Percentiles rank a stretch among this genome's conserved stretches.
Conservation (phyloP, 768 basidiomycete genomes). For the Imleria badia region DNA sequence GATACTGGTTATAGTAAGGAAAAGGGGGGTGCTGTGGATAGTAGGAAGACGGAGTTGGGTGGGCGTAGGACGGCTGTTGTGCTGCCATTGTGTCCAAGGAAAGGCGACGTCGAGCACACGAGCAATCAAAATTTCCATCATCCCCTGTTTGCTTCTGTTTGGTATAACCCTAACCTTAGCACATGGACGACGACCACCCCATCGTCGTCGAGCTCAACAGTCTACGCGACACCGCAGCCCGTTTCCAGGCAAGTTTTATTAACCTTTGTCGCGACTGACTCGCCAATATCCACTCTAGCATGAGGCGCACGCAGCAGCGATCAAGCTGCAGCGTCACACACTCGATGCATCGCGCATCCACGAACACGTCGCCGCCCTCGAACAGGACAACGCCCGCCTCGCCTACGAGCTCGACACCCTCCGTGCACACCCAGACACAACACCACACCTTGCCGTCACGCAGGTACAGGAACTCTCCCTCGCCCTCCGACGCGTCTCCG, state of each 20-base stretch:
- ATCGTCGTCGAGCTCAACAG: constrained; percentile 48
- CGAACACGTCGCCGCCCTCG: constrained; percentile 35
- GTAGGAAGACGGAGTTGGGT: constrained; percentile 30
- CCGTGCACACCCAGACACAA: constrained; percentile 50
- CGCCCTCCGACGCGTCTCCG: constrained; percentile 63
- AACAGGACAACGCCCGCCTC: constrained; percentile 59
- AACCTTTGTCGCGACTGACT: background rate
- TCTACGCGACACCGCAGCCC: constrained; percentile 44
- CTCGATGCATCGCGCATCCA: constrained; percentile 43
- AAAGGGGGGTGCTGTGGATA: constrained; percentile 32
- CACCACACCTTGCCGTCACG: constrained; percentile 36
- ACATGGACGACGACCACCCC: constrained; percentile 33
- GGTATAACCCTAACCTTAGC: constrained; percentile 24
- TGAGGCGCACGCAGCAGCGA: constrained; percentile 63
- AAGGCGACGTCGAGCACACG: constrained; percentile 3
- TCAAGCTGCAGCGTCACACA: constrained; percentile 65
- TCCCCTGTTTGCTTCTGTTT: constrained; percentile 20
- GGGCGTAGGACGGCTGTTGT: constrained; percentile 25
- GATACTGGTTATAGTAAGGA: constrained; percentile 40
- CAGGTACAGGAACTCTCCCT: constrained; percentile 60
- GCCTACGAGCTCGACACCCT: constrained; percentile 55
- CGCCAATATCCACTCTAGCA: constrained; percentile 41
- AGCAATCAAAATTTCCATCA: constrained; percentile 10
- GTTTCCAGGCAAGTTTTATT: constrained; percentile 44
- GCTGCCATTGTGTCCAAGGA: constrained; percentile 24